These are phyloP conservation scores for Vanderwaltozyma tropicalis DNA, from an alignment of 805 yeast species.

Conservation along the genomic window DNA sequence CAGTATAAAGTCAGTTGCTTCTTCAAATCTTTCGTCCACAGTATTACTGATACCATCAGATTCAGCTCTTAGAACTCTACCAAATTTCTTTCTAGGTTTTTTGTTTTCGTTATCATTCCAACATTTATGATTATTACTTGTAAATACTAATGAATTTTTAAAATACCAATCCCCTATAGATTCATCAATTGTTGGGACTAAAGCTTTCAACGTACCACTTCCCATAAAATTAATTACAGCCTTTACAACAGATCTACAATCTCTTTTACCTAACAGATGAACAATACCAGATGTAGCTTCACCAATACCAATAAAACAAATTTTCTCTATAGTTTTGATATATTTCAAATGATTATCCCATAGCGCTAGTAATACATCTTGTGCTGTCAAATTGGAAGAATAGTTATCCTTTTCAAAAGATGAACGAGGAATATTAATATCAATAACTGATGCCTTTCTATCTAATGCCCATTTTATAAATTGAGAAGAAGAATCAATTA, in stretches of 20 bases:
- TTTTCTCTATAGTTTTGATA: slow-evolving; percentile 51
- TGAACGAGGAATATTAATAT: slow-evolving; percentile 64
- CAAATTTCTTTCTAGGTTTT: slow-evolving; percentile 82
- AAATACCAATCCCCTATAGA: slow-evolving; percentile 86
- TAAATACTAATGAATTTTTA: slow-evolving; percentile 72
- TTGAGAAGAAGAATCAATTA: slow-evolving; percentile 63
- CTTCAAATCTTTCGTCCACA: slow-evolving; percentile 73
- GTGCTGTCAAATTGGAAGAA: slow-evolving; percentile 57
- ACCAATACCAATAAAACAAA: slow-evolving; percentile 81
- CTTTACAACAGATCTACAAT: slow-evolving; percentile 50
- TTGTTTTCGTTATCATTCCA: slow-evolving; percentile 60
- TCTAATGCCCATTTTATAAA: slow-evolving; percentile 59
- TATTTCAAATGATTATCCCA: slow-evolving; percentile 89
- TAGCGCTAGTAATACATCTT: slow-evolving; percentile 63
- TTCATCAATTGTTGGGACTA: slow-evolving; percentile 84
- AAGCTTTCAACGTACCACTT: slow-evolving; percentile 57
- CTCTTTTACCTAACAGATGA: slow-evolving; percentile 78
- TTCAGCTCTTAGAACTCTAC: slow-evolving; percentile 71
- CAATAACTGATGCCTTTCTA: slow-evolving; percentile 67
- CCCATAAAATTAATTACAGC: slow-evolving; percentile 65
- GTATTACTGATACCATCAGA: slow-evolving; percentile 66
- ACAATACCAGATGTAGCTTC: slow-evolving; percentile 82
- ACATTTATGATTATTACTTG: slow-evolving; percentile 63
- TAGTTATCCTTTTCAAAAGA: slow-evolving; percentile 39
- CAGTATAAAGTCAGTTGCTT: slow-evolving; percentile 71